Evolutionary conservation across 1,284 basidiomycete species (phyloP).

Genomic region (Leccinum fallax): DNA sequence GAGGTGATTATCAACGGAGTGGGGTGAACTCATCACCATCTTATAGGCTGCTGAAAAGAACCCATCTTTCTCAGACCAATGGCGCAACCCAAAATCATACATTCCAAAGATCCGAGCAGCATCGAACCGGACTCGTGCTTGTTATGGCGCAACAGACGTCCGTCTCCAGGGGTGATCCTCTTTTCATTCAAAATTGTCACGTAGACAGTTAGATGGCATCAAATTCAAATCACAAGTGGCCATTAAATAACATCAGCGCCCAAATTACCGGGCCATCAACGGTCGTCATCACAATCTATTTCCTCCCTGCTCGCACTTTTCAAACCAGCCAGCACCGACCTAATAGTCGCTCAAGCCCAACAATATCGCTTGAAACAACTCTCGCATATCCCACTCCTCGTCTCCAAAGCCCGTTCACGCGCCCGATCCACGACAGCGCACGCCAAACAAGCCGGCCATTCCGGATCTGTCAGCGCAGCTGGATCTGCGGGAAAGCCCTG

Average conservation of each 20-base stretch:
- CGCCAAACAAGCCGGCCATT: constrained; percentile 48
- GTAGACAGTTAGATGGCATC: too few relatives aligned
- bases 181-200: too few relatives aligned
- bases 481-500: constrained; percentile 38
- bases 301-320: background rate
- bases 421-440: constrained; percentile 48
- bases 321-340: background rate
- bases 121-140: background rate
- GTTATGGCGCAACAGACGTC: too few relatives aligned
- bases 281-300: background rate
- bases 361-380: constrained; percentile 45
- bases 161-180: too few relatives aligned
- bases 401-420: constrained; percentile 30
- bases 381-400: constrained; percentile 42
- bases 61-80: background rate
- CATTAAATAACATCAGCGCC: too few relatives aligned
- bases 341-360: constrained; percentile 18
- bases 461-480: constrained; percentile 31
- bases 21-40: too few relatives aligned
- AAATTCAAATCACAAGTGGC: too few relatives aligned
- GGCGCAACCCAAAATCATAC: background rate
- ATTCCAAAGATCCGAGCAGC: background rate
- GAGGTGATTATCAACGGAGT: too few relatives aligned
- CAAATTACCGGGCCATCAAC: background rate
- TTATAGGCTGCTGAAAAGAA: too few relatives aligned